Base-by-base conservation (phyloP, 2,329 filamentous ascomycete genomes). In the Pyricularia pennisetigena region DNA sequence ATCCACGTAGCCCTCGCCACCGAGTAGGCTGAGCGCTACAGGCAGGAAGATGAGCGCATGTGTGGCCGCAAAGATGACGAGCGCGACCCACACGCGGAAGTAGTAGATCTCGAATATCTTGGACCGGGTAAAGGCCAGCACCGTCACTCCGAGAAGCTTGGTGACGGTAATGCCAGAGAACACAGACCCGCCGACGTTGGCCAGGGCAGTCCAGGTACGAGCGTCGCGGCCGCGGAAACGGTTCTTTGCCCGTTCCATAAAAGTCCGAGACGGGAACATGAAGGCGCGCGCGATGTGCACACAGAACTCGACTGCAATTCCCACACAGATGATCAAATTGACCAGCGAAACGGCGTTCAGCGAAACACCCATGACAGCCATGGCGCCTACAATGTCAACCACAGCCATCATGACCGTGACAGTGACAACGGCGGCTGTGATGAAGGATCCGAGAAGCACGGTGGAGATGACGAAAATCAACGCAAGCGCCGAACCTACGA, bases 61-160 rank as follows among this genome's bases (percentile, higher is more conserved):
- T 10, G 89, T 85, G 8, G 92, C 92, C 2, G 94, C 96, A 77
- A 97, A 94, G 10, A 96, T 77, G 12, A 99, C 94, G 68, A 99
- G 85, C 7, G 94, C 90, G 23, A 97, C 82, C 95, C 95, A 99
- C 62, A 99, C 91, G 62, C 95, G 87, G 84, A 99, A 99, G 79
- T 99, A 99, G 80, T 99, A 99, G 69, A 99, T 93, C 81, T 99
- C 96, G 74, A 99, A 99, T 75, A 99, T 99, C 86, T 98, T 99
- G 78, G 92, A 97, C 67, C 92, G 84, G 8, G 95, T 99, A 75
- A 97, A 99, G 0, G 95, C 95, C 24, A 99, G 82, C 49, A 99
- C 95, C 64, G 86, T 90, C 0, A 99, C 94, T 3, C 95, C 95
- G 1, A 99, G 82, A 1, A 99, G 85, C 79, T 99, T 99, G 2